phyloP scores from a whole-genome alignment of 164 flowering plant species.

The Vitis cinerea region DNA sequence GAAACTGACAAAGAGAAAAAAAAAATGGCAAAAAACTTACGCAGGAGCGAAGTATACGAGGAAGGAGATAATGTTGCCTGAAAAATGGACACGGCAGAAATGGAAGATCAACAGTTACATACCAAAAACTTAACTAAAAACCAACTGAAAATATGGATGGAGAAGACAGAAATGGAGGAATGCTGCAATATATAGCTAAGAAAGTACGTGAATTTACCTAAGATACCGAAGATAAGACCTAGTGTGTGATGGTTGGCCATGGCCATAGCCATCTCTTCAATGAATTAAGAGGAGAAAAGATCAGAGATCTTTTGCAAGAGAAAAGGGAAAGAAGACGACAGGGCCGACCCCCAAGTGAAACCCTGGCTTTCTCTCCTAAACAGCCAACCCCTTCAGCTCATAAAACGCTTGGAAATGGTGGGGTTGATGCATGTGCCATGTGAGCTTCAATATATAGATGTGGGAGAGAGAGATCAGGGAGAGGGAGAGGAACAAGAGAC shows the following conservation, averaged over 20 bases:
- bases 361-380: constrained; percentile 2
- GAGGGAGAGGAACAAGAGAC: background rate
- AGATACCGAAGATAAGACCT: constrained; percentile 26
- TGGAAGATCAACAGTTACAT: background rate
- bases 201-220: constrained; percentile 20
- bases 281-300: too few relatives aligned
- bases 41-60: constrained; percentile 54
- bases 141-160: too few relatives aligned
- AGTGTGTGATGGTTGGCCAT: constrained; percentile 5
- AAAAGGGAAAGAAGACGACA: background rate
- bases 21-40: constrained; percentile 34
- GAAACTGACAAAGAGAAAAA: background rate
- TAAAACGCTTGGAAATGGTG: too few relatives aligned
- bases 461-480: background rate
- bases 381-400: too few relatives aligned
- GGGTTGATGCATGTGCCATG: too few relatives aligned
- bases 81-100: background rate
- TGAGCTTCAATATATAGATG: background rate
- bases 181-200: background rate
- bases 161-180: too few relatives aligned
- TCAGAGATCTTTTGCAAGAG: too few relatives aligned
- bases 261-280: constrained; percentile 6
- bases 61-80: constrained; percentile 50
- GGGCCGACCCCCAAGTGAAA: constrained; percentile 4
- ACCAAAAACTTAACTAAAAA: background rate